Base-by-base conservation (phyloP, 495 filamentous ascomycete genomes). In the Penicillium diatomitis region DNA sequence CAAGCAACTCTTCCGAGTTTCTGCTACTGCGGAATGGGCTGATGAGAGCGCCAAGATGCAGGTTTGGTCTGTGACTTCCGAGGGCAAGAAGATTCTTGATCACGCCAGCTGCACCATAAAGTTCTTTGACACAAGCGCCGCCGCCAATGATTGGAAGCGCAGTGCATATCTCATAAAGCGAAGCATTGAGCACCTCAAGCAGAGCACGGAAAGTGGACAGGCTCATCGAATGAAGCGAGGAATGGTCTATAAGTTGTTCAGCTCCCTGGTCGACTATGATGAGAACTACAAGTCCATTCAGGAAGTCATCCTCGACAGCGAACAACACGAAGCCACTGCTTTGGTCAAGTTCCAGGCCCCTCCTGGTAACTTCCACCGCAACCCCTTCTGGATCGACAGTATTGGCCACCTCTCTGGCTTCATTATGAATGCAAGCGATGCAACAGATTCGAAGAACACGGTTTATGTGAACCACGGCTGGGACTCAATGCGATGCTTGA, bases 381-480 rank as follows among this genome's bases (percentile, higher is more conserved):
- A 78, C 45, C 85, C 85, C 2, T 85, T 83, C 64, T 87, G 82
- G 75, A 85, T 88, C 40, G 86, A 89, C 60, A 84, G 80, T 39
- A 63, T 71, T 41, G 66, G 63, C n/a, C 69, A 73, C 55, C 72
- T 86, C 32, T 82, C 84, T 7, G 87, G 87, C 11, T 90, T 92
- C 64, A 82, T 85, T 51, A 82, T 88, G 68, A 90, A 90, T 58
- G 85, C 78, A 9, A 88, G 81, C 47, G 86, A 88, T 57, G 77
- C 75, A 27, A 76, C 82, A 3, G 82, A 90, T 53, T 83, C 81
- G 0, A 78, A 80, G 49, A 79, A 85, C 47, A 71, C 81, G 39
- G 82, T 87, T 32, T 91, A 80, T 58, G 81, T 90, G 48, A 86
- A 82, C 38, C 87, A 90, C 56, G 85, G 86, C 33, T 78, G 87